Conservation (phyloP, 2,329 filamentous ascomycete species). For the Colletotrichum sp. region DNA sequence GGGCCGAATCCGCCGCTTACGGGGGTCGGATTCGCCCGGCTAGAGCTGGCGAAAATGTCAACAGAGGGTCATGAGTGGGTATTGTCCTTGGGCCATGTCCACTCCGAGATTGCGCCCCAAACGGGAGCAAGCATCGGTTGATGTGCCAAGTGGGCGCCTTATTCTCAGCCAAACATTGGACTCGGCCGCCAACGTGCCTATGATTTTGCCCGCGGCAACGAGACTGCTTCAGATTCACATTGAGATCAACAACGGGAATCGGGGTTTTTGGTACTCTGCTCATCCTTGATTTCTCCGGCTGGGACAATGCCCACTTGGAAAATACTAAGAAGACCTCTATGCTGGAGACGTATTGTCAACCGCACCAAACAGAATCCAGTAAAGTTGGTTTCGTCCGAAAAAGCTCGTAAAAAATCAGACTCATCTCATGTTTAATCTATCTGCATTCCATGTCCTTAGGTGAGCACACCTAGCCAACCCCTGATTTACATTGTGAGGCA, state of each 20-base stretch:
- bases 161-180: neutral
- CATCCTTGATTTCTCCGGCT: neutral
- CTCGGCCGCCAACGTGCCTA: neutral
- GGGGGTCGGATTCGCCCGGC: neutral
- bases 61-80: neutral
- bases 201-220: neutral
- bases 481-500: slow-evolving; percentile 13
- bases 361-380: neutral
- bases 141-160: neutral
- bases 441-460: neutral
- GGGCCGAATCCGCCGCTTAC: neutral
- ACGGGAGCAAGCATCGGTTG: neutral
- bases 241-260: neutral
- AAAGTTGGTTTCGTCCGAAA: neutral
- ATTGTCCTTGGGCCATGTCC: neutral
- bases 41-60: neutral
- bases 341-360: neutral
- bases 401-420: neutral
- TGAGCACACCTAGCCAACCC: neutral
- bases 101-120: slow-evolving; percentile 12
- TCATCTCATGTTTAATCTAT: slow-evolving; percentile 2
- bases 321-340: neutral
- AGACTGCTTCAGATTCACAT: neutral
- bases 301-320: neutral
- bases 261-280: neutral